Percentiles rank a stretch among this genome's conserved stretches.
Conservation (phyloP, 176 grass and related monocot species). For the Musa beccarii region DNA sequence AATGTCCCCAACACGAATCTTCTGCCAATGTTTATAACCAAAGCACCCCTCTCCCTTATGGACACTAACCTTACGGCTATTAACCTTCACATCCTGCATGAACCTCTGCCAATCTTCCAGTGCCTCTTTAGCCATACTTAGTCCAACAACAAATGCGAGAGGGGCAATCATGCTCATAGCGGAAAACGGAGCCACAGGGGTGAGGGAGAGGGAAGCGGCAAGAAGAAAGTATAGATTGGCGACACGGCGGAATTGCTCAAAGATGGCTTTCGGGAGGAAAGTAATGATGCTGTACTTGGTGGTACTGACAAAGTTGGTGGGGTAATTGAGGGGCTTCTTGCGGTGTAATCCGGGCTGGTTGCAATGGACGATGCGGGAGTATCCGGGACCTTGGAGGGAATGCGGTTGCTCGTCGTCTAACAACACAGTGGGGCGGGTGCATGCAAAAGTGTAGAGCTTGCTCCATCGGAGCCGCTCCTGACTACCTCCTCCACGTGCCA, state of each 20-base stretch:
- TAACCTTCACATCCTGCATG: constrained; percentile 98
- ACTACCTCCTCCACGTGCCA: constrained; percentile 34
- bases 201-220: constrained; percentile 81
- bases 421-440: constrained; percentile 30
- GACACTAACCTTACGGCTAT: constrained; percentile 58
- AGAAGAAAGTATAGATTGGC: constrained; percentile 94
- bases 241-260: constrained; percentile 94
- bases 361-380: constrained; percentile 79
- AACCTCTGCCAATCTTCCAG: constrained; percentile 90
- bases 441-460: constrained; percentile 93
- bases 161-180: constrained; percentile 83
- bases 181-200: constrained; percentile 68
- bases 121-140: constrained; percentile 87
- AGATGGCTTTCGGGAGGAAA: constrained; percentile 92
- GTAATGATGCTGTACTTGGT: constrained; percentile 96
- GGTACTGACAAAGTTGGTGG: constrained; percentile 77
- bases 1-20: constrained; percentile 71
- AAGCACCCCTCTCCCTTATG: constrained; percentile 56
- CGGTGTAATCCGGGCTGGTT: constrained; percentile 49
- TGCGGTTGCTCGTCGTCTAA: constrained; percentile 1
- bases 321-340: constrained; percentile 65
- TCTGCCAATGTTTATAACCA: constrained; percentile 53
- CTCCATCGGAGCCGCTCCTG: constrained; percentile 82
- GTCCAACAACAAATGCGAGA: constrained; percentile 70
- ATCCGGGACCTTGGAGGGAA: constrained; percentile 62